These are phyloP conservation scores for Fusarium fracticaudum DNA, from an alignment of 2,329 filamentous ascomycete species.

Conservation along the genomic window DNA sequence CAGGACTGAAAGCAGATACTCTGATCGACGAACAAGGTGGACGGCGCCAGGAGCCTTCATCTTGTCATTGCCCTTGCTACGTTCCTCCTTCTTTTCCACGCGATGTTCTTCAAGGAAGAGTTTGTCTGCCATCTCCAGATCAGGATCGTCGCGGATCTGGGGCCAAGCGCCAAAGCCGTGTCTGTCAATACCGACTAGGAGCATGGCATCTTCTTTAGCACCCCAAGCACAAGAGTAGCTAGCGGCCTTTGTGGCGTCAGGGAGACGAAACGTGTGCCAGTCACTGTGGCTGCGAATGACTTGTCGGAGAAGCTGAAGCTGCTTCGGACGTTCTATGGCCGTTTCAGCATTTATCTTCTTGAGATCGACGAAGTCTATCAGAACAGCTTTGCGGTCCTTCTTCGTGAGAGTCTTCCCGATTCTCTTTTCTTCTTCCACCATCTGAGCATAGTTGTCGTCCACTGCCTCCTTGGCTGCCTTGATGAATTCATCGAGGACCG, in stretches of 20 bases:
- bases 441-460: constrained; percentile 73
- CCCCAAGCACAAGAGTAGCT: constrained; percentile 95
- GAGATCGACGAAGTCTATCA: constrained; percentile 93
- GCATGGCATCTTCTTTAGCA: constrained; percentile 94
- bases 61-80: constrained; percentile 78
- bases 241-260: constrained; percentile 90
- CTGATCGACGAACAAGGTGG: constrained; percentile 91
- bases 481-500: constrained; percentile 80
- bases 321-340: constrained; percentile 87
- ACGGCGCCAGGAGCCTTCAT: constrained; percentile 97
- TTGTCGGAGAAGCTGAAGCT: constrained; percentile 84
- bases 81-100: constrained; percentile 97
- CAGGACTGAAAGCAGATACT: constrained; percentile 94
- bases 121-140: constrained; percentile 87
- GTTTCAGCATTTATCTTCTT: constrained; percentile 97
- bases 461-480: constrained; percentile 65
- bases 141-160: constrained; percentile 89
- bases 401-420: constrained; percentile 86
- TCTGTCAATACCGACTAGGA: constrained; percentile 89
- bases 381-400: constrained; percentile 96
- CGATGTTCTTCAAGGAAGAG: constrained; percentile 97
- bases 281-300: constrained; percentile 75
- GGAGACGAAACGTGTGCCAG: constrained; percentile 82
- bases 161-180: constrained; percentile 97
- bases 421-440: constrained; percentile 84